phyloP scores from a whole-genome alignment of 495 filamentous ascomycete species.

The Annulohypoxylon bovei region DNA sequence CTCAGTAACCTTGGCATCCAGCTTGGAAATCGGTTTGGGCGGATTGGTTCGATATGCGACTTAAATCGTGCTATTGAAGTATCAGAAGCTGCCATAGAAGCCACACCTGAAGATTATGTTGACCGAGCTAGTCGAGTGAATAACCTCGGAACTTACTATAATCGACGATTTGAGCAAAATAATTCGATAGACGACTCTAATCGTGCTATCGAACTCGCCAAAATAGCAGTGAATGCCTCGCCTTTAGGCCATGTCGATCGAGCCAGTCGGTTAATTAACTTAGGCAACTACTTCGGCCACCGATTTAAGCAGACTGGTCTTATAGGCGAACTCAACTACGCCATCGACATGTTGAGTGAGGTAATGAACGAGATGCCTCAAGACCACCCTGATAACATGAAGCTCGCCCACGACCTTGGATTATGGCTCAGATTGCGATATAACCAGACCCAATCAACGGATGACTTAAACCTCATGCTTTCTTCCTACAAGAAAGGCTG shows the following conservation, averaged over 20 bases:
- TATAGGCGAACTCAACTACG: not conserved
- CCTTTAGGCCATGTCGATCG: conserved; percentile 1
- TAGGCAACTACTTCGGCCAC: not conserved
- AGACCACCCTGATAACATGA: conserved; percentile 7
- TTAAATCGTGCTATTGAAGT: not conserved
- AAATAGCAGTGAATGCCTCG: not conserved
- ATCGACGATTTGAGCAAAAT: not conserved
- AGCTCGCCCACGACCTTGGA: conserved; percentile 3
- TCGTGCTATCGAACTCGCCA: not conserved
- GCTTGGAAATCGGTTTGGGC: not conserved
- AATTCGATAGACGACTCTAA: conserved; percentile 14
- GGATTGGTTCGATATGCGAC: not conserved
- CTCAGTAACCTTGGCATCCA: not conserved
- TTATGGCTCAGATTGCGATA: not conserved
- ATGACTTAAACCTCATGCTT: conserved; percentile 17
- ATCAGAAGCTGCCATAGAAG: not conserved
- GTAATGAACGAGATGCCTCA: not conserved
- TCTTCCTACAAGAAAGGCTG: conserved; percentile 22
- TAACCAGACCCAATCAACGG: conserved; percentile 2
- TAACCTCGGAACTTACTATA: conserved; percentile 4
- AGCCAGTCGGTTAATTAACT: not conserved
- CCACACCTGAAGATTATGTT: not conserved
- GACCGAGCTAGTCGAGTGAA: not conserved
- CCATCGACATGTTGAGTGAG: not conserved
- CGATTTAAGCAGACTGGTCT: not conserved